These are phyloP conservation scores for Vachellia pachyceras DNA, from an alignment of 306 rosid species.

Conservation along the genomic window DNA sequence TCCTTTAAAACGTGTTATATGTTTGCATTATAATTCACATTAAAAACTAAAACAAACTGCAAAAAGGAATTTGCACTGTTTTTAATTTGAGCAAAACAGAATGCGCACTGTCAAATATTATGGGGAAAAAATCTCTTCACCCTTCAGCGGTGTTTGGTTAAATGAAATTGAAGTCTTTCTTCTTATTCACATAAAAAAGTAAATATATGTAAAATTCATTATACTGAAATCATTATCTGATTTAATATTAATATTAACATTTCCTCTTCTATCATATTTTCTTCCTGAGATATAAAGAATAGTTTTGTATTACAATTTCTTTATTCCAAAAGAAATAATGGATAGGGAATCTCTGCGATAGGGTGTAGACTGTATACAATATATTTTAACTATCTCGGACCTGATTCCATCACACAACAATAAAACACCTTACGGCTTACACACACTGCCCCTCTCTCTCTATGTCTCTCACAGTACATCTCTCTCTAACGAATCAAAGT, in stretches of 20 bases:
- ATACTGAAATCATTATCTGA: background rate
- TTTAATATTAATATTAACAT: background rate
- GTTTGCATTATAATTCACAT: background rate
- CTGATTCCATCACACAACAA: background rate
- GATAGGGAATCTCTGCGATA: background rate
- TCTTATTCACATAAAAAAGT: background rate
- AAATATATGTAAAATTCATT: background rate
- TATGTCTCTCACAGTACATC: too few species aligned
- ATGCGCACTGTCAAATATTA: background rate
- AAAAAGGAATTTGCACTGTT: too few species aligned
- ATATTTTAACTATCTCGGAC: constrained; percentile 1
- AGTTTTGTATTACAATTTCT: background rate
- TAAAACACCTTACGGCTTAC: too few species aligned
- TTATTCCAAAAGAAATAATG: background rate
- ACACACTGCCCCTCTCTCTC: too few species aligned
- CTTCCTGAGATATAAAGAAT: background rate
- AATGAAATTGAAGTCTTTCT: background rate
- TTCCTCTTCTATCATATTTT: background rate
- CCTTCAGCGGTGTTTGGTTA: background rate
- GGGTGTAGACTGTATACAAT: background rate
- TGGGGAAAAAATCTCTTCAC: background rate
- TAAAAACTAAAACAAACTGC: background rate
- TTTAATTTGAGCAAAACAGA: background rate
- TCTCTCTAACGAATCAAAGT: background rate
- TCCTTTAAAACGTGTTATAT: background rate